Evolutionary conservation across 306 rosid species (phyloP).

Genomic region (Hippophae gyantsensis): DNA sequence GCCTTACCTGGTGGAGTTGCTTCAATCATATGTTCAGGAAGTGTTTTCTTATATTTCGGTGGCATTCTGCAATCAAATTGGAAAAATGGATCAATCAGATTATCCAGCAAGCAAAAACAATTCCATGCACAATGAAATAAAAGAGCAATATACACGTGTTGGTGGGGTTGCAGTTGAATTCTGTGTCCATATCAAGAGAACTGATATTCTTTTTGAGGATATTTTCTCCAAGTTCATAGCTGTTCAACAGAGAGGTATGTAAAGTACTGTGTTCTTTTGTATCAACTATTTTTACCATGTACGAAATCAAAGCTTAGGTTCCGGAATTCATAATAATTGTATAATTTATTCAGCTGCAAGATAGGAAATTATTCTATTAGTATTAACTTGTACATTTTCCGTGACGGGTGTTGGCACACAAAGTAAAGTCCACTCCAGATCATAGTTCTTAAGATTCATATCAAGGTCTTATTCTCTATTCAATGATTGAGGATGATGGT

Average conservation of each 20-base stretch:
- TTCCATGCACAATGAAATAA: slow-evolving; percentile 70
- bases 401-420: too few relatives aligned
- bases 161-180: slow-evolving; percentile 99
- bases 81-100: slow-evolving; percentile 44
- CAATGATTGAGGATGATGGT: too few relatives aligned
- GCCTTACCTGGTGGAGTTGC: slow-evolving; percentile 87
- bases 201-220: slow-evolving; percentile 89
- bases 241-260: slow-evolving; percentile 77
- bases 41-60: slow-evolving; percentile 91
- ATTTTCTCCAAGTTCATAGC: slow-evolving; percentile 69
- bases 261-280: slow-evolving; percentile 11
- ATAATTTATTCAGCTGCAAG: background rate
- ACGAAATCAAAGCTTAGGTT: slow-evolving; percentile 5
- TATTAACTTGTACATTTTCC: too few relatives aligned
- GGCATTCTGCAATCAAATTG: slow-evolving; percentile 86
- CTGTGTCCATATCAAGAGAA: slow-evolving; percentile 89
- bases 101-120: slow-evolving; percentile 32
- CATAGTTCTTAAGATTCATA: too few relatives aligned
- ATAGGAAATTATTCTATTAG: background rate
- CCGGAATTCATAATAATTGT: background rate
- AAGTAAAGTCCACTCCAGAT: too few relatives aligned
- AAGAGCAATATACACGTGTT: slow-evolving; percentile 86
- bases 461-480: too few relatives aligned
- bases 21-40: slow-evolving; percentile 83
- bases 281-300: slow-evolving; percentile 4